phyloP scores from a whole-genome alignment of 2,329 filamentous ascomycete species.

The Anisogramma anomala region DNA sequence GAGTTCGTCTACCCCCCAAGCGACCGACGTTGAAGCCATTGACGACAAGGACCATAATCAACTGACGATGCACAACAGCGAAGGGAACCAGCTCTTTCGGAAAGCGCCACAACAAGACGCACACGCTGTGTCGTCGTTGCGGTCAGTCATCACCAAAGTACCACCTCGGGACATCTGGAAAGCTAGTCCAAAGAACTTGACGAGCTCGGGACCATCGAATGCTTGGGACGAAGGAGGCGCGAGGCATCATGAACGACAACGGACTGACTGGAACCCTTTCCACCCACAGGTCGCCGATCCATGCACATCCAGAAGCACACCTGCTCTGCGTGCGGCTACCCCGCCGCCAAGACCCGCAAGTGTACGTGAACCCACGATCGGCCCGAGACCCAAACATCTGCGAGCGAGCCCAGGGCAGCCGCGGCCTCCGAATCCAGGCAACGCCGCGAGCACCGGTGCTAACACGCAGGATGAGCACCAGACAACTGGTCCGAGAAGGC shows the following conservation, averaged over 20 bases:
- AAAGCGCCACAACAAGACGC: conserved; percentile 42
- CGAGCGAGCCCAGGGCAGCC: not conserved
- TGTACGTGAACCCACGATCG: conserved; percentile 56
- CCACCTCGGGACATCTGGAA: conserved; percentile 5
- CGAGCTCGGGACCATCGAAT: not conserved
- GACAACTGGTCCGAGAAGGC: conserved; percentile 99
- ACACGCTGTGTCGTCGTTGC: conserved; percentile 96
- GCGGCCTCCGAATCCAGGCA: not conserved
- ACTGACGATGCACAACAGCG: conserved; percentile 13
- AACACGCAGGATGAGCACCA: conserved; percentile 31
- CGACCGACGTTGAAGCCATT: not conserved
- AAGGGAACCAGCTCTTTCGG: conserved; percentile 15
- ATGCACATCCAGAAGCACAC: conserved; percentile 99
- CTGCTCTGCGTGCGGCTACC: conserved; percentile 91
- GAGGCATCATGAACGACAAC: conserved; percentile 1
- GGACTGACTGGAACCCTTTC: conserved; percentile 18
- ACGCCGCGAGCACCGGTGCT: conserved; percentile 12
- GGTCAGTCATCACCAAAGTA: conserved; percentile 51
- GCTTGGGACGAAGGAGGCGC: conserved; percentile 4
- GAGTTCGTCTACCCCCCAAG: conserved; percentile 34
- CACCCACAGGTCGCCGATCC: conserved; percentile 68
- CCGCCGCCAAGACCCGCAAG: conserved; percentile 92
- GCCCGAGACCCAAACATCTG: not conserved
- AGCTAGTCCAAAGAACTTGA: conserved; percentile 7
- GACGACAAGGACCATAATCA: conserved; percentile 13